A percentile compares a stretch with the other conserved stretches of the same genome.
phyloP scores from a whole-genome alignment of 2,329 filamentous ascomycete species.

The Byssochlamys sp. region DNA sequence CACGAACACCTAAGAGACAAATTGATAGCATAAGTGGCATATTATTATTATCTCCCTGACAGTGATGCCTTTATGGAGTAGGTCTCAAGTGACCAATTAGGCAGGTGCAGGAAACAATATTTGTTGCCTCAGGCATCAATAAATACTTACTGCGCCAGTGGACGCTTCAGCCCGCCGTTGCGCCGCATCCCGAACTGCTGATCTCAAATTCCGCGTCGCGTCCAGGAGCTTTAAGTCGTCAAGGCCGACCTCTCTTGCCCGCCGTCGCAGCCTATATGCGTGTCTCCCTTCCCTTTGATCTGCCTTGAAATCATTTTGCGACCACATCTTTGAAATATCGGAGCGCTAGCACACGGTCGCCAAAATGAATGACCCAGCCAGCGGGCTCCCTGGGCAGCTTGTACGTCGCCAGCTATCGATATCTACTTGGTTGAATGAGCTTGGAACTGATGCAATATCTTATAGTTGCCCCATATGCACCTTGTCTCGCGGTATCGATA shows the following conservation, averaged over 20 bases:
- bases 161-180: slow-evolving; percentile 5
- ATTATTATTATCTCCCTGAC: too few species aligned
- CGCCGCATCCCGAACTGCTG: not conserved
- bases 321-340: slow-evolving; percentile 1
- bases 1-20: too few species aligned
- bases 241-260: not conserved
- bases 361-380: slow-evolving; percentile 39
- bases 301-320: not conserved
- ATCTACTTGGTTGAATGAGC: not conserved
- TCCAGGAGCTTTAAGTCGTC: slow-evolving; percentile 16
- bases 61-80: too few species aligned
- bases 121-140: slow-evolving; percentile 8
- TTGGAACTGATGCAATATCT: slow-evolving; percentile 4
- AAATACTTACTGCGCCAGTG: not conserved
- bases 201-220: slow-evolving; percentile 27
- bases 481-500: slow-evolving; percentile 77
- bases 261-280: slow-evolving; percentile 7
- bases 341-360: slow-evolving; percentile 10
- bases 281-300: slow-evolving; percentile 1
- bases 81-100: too few species aligned
- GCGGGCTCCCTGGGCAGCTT: slow-evolving; percentile 36
- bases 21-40: too few species aligned
- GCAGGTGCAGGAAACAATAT: not conserved
- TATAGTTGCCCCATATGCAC: slow-evolving; percentile 76
- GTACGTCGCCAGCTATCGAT: slow-evolving; percentile 22